Conservation (phyloP, 768 basidiomycete species). For the Imleria badia region DNA sequence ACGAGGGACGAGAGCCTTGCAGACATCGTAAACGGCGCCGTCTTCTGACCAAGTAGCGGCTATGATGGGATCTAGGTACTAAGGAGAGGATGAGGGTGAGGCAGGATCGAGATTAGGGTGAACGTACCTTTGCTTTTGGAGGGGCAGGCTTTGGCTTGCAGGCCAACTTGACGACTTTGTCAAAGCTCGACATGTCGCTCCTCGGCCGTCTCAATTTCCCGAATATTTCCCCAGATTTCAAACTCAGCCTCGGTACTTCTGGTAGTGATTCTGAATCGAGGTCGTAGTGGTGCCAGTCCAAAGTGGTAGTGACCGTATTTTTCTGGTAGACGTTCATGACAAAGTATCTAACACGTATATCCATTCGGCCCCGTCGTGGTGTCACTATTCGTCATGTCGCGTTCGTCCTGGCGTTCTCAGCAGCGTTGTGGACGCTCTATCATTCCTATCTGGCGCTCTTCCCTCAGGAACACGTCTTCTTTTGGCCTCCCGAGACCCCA, state of each 20-base stretch:
- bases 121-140: constrained; percentile 87
- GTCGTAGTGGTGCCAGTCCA: not conserved
- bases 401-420: constrained; percentile 11
- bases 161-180: constrained; percentile 93
- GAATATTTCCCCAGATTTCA: constrained; percentile 18
- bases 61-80: constrained; percentile 97
- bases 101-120: not conserved
- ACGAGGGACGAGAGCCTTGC: constrained; percentile 80
- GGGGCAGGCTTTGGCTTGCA: constrained; percentile 97
- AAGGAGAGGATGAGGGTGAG: constrained; percentile 3
- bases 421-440: constrained; percentile 22
- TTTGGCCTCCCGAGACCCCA: constrained; percentile 30
- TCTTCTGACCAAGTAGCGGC: constrained; percentile 97
- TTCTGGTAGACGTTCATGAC: not conserved
- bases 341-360: not conserved
- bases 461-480: constrained; percentile 13
- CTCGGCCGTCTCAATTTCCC: constrained; percentile 1
- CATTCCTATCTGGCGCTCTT: constrained; percentile 2
- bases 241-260: constrained; percentile 27
- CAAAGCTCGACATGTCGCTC: constrained; percentile 66
- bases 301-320: not conserved
- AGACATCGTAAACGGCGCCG: constrained; percentile 89
- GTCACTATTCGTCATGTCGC: constrained; percentile 27
- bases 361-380: constrained; percentile 8
- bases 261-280: no score